Percentiles rank a stretch among this genome's conserved stretches.
Conservation (phyloP, 2,329 filamentous ascomycete species). For the Colletotrichum godetiae region DNA sequence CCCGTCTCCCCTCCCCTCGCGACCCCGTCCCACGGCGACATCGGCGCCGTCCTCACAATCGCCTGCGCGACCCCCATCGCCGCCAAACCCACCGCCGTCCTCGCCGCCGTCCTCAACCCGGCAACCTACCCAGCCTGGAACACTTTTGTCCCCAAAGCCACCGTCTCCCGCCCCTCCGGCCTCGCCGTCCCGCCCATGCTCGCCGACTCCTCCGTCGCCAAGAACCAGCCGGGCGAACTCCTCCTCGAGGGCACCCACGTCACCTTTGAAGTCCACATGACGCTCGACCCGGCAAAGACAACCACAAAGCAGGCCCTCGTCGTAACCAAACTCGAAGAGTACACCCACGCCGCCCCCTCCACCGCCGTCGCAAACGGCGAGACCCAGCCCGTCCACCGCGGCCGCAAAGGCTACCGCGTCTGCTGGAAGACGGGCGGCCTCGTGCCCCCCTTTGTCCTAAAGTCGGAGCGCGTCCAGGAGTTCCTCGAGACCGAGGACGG, state of each 20-base stretch:
- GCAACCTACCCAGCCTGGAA: constrained; percentile 50
- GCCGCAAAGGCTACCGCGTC: constrained; percentile 49
- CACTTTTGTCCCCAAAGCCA: constrained; percentile 44
- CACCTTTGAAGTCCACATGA: constrained; percentile 48
- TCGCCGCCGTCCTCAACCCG: constrained; percentile 45
- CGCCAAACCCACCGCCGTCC: constrained; percentile 45
- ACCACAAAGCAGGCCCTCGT: constrained; percentile 40
- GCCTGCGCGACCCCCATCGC: constrained; percentile 47
- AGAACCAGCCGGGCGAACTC: constrained; percentile 32
- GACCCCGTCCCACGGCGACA: constrained; percentile 18
- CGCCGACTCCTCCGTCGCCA: constrained; percentile 26
- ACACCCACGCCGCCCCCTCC: constrained; percentile 33
- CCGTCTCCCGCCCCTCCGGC: constrained; percentile 39
- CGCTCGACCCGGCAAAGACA: constrained; percentile 38
- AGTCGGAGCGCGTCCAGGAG: constrained; percentile 56
- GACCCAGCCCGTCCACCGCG: constrained; percentile 36
- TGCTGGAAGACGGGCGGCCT: constrained; percentile 50
- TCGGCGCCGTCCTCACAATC: constrained; percentile 36
- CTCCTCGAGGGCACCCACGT: constrained; percentile 47
- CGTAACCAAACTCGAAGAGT: constrained; percentile 46
- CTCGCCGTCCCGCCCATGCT: constrained; percentile 36
- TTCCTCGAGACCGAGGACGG: constrained; percentile 43
- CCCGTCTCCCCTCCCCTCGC: constrained; percentile 23
- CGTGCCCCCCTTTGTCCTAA: constrained; percentile 46
- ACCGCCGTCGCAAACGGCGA: constrained; percentile 1